Percentiles rank a stretch among this genome's conserved stretches.
Evolutionary conservation across 2,329 filamentous ascomycete species (phyloP).

Genomic region (Verticillium nubilum): DNA sequence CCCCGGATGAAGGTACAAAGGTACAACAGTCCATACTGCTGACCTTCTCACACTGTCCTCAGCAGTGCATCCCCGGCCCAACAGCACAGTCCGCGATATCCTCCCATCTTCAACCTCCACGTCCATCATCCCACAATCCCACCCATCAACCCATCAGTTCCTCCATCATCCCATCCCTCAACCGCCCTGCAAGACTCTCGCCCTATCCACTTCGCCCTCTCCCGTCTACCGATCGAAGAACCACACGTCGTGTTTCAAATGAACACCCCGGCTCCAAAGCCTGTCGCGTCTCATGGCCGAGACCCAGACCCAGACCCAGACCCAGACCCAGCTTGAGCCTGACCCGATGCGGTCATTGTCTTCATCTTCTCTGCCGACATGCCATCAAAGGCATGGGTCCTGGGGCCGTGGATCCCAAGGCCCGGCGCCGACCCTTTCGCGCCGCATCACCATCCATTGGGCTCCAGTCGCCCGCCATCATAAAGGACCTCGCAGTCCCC

Average conservation of each 20-base stretch:
- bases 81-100: background rate
- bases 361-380: background rate
- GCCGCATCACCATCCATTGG: constrained; percentile 14
- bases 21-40: background rate
- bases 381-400: background rate
- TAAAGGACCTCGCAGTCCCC: constrained; percentile 13
- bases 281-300: background rate
- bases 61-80: background rate
- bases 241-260: background rate
- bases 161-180: background rate
- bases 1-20: constrained; percentile 3
- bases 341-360: background rate
- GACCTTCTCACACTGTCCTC: constrained; percentile 1
- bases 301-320: background rate
- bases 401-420: background rate
- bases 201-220: background rate
- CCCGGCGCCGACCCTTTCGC: constrained; percentile 2
- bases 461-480: constrained; percentile 10
- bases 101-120: background rate
- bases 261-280: background rate
- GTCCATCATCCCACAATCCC: background rate
- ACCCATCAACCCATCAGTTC: background rate
- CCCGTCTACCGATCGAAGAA: background rate
- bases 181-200: background rate
- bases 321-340: background rate